Evolutionary conservation across 257 asterid genomes (phyloP).

Genomic region (Forsythia viridissima): DNA sequence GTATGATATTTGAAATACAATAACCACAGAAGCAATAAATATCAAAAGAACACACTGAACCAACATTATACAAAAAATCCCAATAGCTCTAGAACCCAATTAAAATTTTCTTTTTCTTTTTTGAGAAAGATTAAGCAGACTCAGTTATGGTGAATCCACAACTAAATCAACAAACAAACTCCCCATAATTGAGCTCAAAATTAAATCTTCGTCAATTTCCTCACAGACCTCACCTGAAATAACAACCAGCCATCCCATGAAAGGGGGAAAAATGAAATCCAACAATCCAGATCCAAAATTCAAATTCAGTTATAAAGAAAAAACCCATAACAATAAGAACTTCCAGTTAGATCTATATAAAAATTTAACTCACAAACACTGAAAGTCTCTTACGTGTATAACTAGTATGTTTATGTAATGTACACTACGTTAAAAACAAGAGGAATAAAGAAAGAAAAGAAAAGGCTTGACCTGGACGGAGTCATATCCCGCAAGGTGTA

Average conservation of each 20-base stretch:
- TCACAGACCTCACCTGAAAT: too few species aligned
- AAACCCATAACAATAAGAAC: conserved; percentile 6
- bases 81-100: background rate
- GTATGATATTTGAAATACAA: background rate
- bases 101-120: too few species aligned
- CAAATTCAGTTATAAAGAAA: background rate
- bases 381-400: background rate
- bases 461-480: conserved; percentile 52
- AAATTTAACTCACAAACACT: background rate
- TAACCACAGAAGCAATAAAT: background rate
- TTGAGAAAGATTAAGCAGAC: too few species aligned
- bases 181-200: too few species aligned
- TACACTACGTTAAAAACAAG: background rate
- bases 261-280: background rate
- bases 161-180: too few species aligned
- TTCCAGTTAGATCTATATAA: conserved; percentile 19
- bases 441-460: background rate
- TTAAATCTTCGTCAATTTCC: too few species aligned
- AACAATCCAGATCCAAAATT: background rate
- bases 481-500: conserved; percentile 75
- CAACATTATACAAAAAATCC: too few species aligned
- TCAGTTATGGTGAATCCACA: too few species aligned
- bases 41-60: background rate
- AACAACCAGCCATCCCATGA: background rate
- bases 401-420: conserved; percentile 7